A percentile compares a stretch with the other conserved stretches of the same genome.
Evolutionary conservation across 257 asterid genomes (phyloP).

Genomic region (Przewalskia tangutica): DNA sequence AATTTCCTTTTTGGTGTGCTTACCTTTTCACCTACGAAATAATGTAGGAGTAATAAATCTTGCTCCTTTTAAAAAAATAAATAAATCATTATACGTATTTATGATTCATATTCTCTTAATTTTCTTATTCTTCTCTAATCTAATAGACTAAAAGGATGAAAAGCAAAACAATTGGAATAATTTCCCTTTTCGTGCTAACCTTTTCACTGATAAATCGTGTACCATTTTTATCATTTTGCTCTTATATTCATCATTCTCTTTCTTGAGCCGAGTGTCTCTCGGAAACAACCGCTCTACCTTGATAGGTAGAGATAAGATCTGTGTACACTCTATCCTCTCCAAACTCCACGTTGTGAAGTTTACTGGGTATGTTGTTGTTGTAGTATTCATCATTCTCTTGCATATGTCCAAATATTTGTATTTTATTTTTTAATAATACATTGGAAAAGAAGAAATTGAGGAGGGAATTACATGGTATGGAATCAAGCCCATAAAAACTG

Average conservation of each 20-base stretch:
- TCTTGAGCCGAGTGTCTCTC: no score
- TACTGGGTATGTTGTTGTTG: no score
- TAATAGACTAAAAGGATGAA: neutral
- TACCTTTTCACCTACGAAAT: neutral
- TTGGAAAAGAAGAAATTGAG: no score
- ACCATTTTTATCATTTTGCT: neutral
- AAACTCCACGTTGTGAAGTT: no score
- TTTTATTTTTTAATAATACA: no score
- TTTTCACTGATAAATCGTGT: neutral
- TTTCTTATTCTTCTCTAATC: neutral
- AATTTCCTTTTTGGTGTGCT: neutral
- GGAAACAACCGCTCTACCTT: no score
- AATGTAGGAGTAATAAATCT: neutral
- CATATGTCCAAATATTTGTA: neutral
- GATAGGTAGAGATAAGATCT: no score
- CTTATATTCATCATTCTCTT: neutral
- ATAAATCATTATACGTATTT: neutral
- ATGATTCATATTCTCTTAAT: neutral
- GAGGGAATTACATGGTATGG: no score
- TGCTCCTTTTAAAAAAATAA: neutral
- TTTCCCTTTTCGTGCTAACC: neutral
- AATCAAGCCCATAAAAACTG: no score
- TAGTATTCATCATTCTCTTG: neutral
- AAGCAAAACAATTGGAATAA: neutral
- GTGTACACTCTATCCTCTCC: no score